Evolutionary conservation across 2,329 filamentous ascomycete species (phyloP), one percentile per base, ranked within the genome.

Genomic region (Berkeleyomyces rouxiae): DNA sequence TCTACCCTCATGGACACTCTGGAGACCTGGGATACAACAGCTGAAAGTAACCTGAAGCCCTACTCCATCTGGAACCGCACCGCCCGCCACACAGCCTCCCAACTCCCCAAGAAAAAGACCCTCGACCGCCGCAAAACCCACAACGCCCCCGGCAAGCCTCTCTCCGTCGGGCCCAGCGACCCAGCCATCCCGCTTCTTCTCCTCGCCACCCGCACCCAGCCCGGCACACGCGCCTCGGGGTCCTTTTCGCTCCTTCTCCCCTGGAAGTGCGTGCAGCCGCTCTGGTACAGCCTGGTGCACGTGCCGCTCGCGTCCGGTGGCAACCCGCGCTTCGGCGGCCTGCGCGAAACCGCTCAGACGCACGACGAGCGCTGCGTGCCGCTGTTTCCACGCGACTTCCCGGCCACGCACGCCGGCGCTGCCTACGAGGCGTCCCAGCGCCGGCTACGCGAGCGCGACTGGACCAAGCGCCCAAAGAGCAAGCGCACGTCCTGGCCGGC

Each of bases 271-370:
- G 86, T 97, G 43, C 77, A 83, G 43, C 83, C 89, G 0, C 78
- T 96, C 40, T 99, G 93, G 93, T 86, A 92, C 68, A 84, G 83
- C 57, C 74, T 97, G 11, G 86, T 95, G 74, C 90, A 90, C 70
- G 90, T 85, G 65, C 88, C 89, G 0, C 77, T 95, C 0, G 87
- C 84, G 0, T 87, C 84, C 0, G 90, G 90, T 6, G 85, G 86
- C 0, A 95, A 90, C 65, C 87, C 89, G 1, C 80, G 86, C 33
- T 90, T 95, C 67, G 92, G 88, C 1, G 92, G 93, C 0, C 69
- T 96, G 40, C 79, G 88, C 53, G 87, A 99, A 72, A 78, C 83
- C 59, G 82, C 84, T 43, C 92, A 97, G 70, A 79, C 95, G 31
- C 77, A 84, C 0, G 95, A 96, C 70, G 91, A 97, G 74, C 81